Base-by-base conservation (phyloP, 1,284 basidiomycete genomes). In the Malassezia equina region DNA sequence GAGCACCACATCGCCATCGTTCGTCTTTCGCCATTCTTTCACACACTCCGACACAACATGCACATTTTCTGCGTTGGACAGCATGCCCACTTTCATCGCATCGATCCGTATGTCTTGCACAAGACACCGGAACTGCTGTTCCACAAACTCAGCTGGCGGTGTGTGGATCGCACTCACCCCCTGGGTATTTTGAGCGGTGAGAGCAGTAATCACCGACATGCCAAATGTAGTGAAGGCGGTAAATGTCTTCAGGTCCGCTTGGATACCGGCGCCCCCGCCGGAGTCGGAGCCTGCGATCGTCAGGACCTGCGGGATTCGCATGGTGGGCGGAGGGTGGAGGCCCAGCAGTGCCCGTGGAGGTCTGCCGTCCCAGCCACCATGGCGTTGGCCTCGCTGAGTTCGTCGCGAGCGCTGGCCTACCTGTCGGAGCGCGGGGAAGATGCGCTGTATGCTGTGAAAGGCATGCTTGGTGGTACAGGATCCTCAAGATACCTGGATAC, bases 51-150 rank as follows among this genome's bases (percentile, higher is more conserved):
- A 75, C n/a, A 80, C 59, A 4, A 75, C 66, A 0, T 47, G 28
- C 47, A 80, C 78, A 31, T 77, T 76, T 9, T 63, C 61, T 2
- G 75, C 66, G 39, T 75, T 74, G 31, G 81, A 80, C n/a, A 80
- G 79, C 90, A 94, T 94, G 13, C 91, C 91, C 0, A 88, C 88
- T 76, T 96, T 96, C 69, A 94, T 82, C 0, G 84, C 86, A 41
- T 80, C 77, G 13, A 90, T 78, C 1, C 82, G 76, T 27, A 89
- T 81, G 67, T 95, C 91, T 7, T 80, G 78, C n/a, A 88, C 72
- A 4, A 95, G 81, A 0, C 83, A 82, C 19, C 75, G 73, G 39
- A 95, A 79, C 85, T 95, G 77, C 15, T 64, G 39, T 4, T 50
- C 32, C 13, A 76, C 66, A 53, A 75, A 70, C 12, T 60, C 61